Base-by-base conservation (phyloP, 345 rosid species). In the Pelargonium nanum region DNA sequence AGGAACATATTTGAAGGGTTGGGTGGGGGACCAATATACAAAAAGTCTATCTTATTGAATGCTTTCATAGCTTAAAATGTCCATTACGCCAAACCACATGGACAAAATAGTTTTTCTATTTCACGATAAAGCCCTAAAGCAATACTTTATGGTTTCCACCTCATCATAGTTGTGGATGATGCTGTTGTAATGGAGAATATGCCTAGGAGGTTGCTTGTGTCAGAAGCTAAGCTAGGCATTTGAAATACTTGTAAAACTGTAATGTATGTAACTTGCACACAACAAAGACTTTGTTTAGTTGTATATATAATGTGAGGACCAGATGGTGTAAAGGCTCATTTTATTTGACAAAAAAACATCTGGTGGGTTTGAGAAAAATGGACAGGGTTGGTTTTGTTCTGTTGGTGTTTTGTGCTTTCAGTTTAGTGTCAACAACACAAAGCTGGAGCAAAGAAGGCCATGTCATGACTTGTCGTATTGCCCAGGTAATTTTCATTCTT, bases 361-460 rank as follows among this genome's bases (percentile, higher is more conserved):
- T 34, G 6, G 45, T 34, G 6, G 62, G 51, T 17, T 12, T 22
- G 61, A 0, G 30, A 63, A 77, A 68, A 62, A 16, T 70, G 56
- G 73, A 61, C 21, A 20, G 61, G 1, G 63, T 53, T 53, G 64
- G 59, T 59, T 63, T 76, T 65, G 54, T 77, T 58, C 30, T 70
- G 58, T 63, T 74, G 23, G 45, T 71, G 45, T 52, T 59, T 20
- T 32, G 83, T 70, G 72, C 74, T 68, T 68, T 59, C 53, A 57
- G 69, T 62, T 66, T 75, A 8, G 59, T 72, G 59, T 73, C 84
- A 15, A 75, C 69, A 28, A 78, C 82, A 44, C 67, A 48, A 6
- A 73, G 89, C 19, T 92, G 98, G 98, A 85, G 98, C 74, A 92
- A 86, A 74, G 98, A 92, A 75, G 98, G 96, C 63, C 98, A 92